Base-by-base conservation (phyloP, 345 rosid genomes). In the Pugionium cornutum region DNA sequence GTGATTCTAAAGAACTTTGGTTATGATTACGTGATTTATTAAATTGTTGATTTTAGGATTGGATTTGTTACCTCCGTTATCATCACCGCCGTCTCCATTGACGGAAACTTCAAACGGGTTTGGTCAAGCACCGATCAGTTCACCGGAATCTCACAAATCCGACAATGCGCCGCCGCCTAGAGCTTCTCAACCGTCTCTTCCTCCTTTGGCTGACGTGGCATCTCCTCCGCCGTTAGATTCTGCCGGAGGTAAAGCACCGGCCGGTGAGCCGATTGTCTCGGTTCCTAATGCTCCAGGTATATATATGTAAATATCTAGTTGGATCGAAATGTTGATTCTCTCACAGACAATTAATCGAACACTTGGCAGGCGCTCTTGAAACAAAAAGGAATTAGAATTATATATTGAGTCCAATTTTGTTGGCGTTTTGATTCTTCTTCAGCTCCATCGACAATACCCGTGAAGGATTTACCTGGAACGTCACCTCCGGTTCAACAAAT, bases 221-320 rank as follows among this genome's bases (percentile, higher is more conserved):
- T 68, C 77, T 72, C 76, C 86, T 44, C 77, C 91, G 4, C 80
- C 87, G 29, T 40, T 66, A 45, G 63, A 49, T 64, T 32, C 60
- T n/a, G 9, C 5, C 4, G 65, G 65, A 8, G 25, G 39, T 47
- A 11, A 50, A 61, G 48, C 77, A 9, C 74, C 88, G n/a, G 64
- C 70, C 33, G 55, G 53, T 33, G 76, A 78, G 54, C 62, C 81
- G 56, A 61, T 83, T 18, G 69, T 68, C 45, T 51, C 79, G 3
- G 62, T 58, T 42, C 82, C 85, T 64, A 61, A 37, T 75, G 66
- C 80, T 48, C 83, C 81, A 64, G 81, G 89, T 82, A 70, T 57
- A 1, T 64, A 36, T 29, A 7, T 34, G 7, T 40, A 1, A 0
- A 40, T 41, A 30, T 1, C 34, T 11, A 53, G 9, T 45, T 46